Evolutionary conservation across 2,329 filamentous ascomycete genomes (phyloP).

Genomic region (Cryphonectria radicalis): DNA sequence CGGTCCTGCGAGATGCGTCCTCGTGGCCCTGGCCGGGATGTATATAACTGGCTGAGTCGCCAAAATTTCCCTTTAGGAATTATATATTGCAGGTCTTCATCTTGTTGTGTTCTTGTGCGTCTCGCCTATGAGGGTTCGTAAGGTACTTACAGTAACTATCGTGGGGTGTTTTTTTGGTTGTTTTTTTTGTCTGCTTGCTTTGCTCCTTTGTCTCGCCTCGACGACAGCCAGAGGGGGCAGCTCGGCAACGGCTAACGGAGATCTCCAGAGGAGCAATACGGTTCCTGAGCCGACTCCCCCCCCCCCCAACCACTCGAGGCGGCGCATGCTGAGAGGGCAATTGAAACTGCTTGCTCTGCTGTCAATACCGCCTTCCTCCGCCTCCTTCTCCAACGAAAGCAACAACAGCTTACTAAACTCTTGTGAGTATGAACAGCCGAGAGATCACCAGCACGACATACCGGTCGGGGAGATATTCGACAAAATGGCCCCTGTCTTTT

Average conservation of each 20-base stretch:
- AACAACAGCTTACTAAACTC: not conserved
- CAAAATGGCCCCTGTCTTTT: not conserved
- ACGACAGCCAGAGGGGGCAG: not conserved
- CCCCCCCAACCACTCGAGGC: too few relatives aligned
- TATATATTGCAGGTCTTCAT: too few relatives aligned
- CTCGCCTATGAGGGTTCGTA: too few relatives aligned
- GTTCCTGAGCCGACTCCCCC: not conserved
- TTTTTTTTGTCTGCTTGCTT: too few relatives aligned
- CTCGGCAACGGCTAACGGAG: not conserved
- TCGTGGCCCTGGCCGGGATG: slow-evolving; percentile 21
- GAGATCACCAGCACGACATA: not conserved
- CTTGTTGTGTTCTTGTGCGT: too few relatives aligned
- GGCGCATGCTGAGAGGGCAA: not conserved
- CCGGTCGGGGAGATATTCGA: not conserved
- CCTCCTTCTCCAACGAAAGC: not conserved
- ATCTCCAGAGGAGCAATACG: not conserved
- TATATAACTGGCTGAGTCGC: slow-evolving; percentile 13
- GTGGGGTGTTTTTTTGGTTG: too few relatives aligned
- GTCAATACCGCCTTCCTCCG: not conserved
- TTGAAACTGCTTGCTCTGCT: not conserved
- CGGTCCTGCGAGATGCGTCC: slow-evolving; percentile 18
- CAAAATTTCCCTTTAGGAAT: not conserved
- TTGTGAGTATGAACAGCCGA: not conserved
- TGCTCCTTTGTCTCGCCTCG: not conserved
- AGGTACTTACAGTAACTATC: too few relatives aligned